Percentiles rank a stretch among this genome's conserved stretches.
These are phyloP conservation scores for Tuber aestivum DNA, from an alignment of 495 filamentous ascomycete species.

Conservation along the genomic window DNA sequence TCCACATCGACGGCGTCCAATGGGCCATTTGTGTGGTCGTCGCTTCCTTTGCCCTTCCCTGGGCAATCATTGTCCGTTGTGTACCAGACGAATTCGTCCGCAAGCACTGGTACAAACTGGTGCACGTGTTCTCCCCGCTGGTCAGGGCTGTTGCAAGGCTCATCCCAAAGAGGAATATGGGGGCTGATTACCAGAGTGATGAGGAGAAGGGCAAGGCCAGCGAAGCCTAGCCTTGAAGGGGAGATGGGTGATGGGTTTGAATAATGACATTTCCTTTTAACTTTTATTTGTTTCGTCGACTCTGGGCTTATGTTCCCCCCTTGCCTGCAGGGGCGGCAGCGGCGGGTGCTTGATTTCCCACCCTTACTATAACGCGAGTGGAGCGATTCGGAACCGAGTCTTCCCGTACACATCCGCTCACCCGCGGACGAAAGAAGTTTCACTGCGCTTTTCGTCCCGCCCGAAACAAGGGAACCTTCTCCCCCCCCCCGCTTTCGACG, in stretches of 20 bases:
- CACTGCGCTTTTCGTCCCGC: neutral
- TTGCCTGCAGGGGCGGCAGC: neutral
- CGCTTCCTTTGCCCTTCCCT: constrained; percentile 64
- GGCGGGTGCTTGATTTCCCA: neutral
- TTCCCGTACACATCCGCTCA: neutral
- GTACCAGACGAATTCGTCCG: constrained; percentile 57
- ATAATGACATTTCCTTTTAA: constrained; percentile 2
- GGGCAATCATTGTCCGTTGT: constrained; percentile 64
- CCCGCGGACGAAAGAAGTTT: neutral
- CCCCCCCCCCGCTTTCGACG: neutral
- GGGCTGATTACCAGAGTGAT: constrained; percentile 10
- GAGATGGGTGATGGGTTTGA: neutral
- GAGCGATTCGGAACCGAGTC: neutral
- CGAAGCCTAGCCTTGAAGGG: constrained; percentile 14
- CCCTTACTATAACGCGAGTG: neutral
- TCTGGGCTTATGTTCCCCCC: neutral
- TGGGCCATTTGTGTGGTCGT: constrained; percentile 73
- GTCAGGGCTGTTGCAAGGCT: constrained; percentile 7
- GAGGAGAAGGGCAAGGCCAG: constrained; percentile 34
- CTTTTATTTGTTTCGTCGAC: constrained; percentile 7
- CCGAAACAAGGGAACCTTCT: neutral
- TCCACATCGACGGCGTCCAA: constrained; percentile 57
- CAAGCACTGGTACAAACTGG: constrained; percentile 39
- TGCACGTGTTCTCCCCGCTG: constrained; percentile 17
- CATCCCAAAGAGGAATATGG: constrained; percentile 24